Evolutionary conservation across 345 rosid genomes (phyloP), one percentile per base, ranked within the genome.

Genomic region (Melaleuca alternifolia): DNA sequence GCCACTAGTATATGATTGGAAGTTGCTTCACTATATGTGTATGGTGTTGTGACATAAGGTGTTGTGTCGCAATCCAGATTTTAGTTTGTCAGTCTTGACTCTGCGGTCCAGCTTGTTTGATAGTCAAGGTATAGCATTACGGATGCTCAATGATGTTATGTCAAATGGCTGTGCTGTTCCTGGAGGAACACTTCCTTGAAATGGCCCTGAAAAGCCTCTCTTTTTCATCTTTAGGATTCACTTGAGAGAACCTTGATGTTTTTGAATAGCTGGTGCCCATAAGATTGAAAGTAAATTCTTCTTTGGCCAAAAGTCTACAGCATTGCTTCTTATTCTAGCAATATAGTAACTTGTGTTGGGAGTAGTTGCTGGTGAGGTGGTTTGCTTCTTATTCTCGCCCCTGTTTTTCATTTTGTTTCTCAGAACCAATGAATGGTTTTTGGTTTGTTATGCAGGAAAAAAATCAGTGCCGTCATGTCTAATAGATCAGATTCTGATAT

Each of bases 401-500:
- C 79, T 33, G 79, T 71, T 71, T 71, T 71, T 71, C 79, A 16
- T 5, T 33, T 71, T 71, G 79, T 37, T 71, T 33, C 79, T 71
- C 48, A 10, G 24, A 71, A 33, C 24, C 13, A 6, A 71, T 71
- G 24, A 37, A 71, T 37, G 79, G 48, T 71, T 71, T 71, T 71
- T 71, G 79, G 48, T 37, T 71, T 24, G 37, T 71, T 33, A 71
- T 37, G 79, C 79, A 71, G 79, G 79, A 37, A 37, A 71, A 21
- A 21, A 71, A 71, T 71, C 83, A 84, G 79, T 77, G 86, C 90
- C 83, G 21, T 84, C 90, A 97, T 97, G 99, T 96, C 89, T 84
- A 94, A 92, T 50, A 92, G 94, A 91, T 90, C 94, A 51, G 99
- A 95, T 91, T 92, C 91, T 37, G 99, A 97, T 83, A 87, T 89